phyloP scores from a whole-genome alignment of 2,329 filamentous ascomycete species.

The Colletotrichum magnum region DNA sequence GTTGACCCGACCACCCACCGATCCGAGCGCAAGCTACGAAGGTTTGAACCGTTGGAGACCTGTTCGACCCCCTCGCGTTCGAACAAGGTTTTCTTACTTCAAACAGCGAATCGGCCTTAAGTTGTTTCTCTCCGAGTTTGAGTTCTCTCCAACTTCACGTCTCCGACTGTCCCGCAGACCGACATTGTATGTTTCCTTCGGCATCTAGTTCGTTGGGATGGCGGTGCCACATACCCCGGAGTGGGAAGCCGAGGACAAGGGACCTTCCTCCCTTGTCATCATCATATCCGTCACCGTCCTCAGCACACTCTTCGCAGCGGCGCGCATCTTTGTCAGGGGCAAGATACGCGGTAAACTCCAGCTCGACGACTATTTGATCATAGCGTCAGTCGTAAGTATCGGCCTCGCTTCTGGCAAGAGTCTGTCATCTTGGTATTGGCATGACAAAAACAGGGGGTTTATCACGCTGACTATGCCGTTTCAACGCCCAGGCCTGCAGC shows the following conservation, averaged over 20 bases:
- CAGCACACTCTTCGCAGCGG: conserved; percentile 47
- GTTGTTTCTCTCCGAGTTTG: no score
- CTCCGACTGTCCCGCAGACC: no score
- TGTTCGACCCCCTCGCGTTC: no score
- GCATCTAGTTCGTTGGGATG: not conserved
- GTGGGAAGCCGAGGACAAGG: conserved; percentile 43
- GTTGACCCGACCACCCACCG: no score
- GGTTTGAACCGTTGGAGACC: no score
- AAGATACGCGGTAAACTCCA: conserved; percentile 50
- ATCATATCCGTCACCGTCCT: conserved; percentile 49
- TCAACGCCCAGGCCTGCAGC: conserved; percentile 47
- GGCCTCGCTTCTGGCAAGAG: not conserved
- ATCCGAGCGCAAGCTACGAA: no score
- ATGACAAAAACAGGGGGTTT: no score
- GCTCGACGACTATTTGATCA: conserved; percentile 55
- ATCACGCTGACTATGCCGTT: not conserved
- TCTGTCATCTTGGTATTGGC: not conserved
- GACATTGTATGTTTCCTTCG: not conserved
- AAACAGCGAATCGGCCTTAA: no score
- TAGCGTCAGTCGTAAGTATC: conserved; percentile 48
- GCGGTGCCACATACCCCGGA: not conserved
- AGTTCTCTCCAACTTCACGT: no score
- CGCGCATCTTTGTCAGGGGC: conserved; percentile 49
- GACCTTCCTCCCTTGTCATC: conserved; percentile 50
- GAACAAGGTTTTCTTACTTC: no score